Conservation (phyloP, 108 stramenopile genomes). For the Bacterosira constricta region DNA sequence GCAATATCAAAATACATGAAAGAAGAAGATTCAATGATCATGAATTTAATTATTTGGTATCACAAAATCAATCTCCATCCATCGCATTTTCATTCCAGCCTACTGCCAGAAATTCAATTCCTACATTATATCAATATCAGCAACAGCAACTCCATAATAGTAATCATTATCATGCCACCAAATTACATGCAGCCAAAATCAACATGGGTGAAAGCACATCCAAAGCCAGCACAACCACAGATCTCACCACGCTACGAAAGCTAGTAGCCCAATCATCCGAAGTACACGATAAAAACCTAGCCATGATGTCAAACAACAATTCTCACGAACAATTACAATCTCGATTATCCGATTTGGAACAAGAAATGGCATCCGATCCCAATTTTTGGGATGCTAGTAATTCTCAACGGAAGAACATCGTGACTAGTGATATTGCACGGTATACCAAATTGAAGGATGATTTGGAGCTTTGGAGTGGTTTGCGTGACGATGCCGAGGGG, state of each 20-base stretch:
- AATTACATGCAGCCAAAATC: no score
- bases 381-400: constrained; percentile 73
- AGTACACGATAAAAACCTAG: constrained; percentile 20
- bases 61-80: no score
- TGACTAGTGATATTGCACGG: constrained; percentile 55
- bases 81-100: no score
- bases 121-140: no score
- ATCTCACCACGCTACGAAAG: constrained; percentile 20
- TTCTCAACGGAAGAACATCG: constrained; percentile 40
- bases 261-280: constrained; percentile 6
- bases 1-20: no score
- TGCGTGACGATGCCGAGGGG: constrained; percentile 53
- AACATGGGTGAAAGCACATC: not conserved
- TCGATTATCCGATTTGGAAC: constrained; percentile 54
- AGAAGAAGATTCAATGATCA: no score
- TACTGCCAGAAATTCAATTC: no score
- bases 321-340: constrained; percentile 7
- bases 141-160: no score
- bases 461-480: constrained; percentile 55
- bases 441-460: constrained; percentile 44
- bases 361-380: constrained; percentile 55
- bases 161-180: no score
- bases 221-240: not conserved
- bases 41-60: no score
- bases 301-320: not conserved